Evolutionary conservation across 805 yeast species (phyloP), one percentile per base, ranked within the genome.

Genomic region (Debaryomyces maramus): DNA sequence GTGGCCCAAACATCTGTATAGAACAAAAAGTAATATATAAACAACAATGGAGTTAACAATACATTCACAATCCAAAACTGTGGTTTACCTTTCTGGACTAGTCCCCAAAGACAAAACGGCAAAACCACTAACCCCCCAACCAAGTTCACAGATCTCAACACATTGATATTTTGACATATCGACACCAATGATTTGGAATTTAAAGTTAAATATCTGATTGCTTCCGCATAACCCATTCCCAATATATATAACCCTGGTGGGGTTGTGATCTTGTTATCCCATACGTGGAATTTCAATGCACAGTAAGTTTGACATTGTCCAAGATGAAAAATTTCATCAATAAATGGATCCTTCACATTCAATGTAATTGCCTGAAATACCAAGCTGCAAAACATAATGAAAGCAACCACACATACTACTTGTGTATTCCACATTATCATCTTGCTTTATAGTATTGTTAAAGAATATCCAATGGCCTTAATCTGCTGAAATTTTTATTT

Each of bases 1-100:
- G 93, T 77, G 0, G 97, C 78, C 98, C 97, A 90, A 1, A 89
- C 83, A 56, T 93, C 99, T 0, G 99, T 93, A 62, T 93, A 93
- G 63, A 81, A 93, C 24, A 93, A 65, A 23, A 81, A 80, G 50
- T 83, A 81, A 61, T 82, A 91, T 3, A 89, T 73, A 17, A 83
- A 70, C 38, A 91, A 55, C 36, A 90, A 66, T 1, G 99, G 98
- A 50, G 81, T 77, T 6, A 82, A 56, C 19, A 58, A 46, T 5
- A 67, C 41, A 45, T 60, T 63, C 37, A 61, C 48, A 2, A 48
- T 36, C 63, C 63, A 58, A 36, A 48, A 59, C 23, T 50, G 55
- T 32, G 45, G 47, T 17, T 16, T 29, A n/a, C 11, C 18, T 29
- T 14, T 29, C 6, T 29, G 6, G 16, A 6, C 18, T 17, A 29